Conservation (phyloP, 2,329 filamentous ascomycete species). For the Mycosphaerella sp. region DNA sequence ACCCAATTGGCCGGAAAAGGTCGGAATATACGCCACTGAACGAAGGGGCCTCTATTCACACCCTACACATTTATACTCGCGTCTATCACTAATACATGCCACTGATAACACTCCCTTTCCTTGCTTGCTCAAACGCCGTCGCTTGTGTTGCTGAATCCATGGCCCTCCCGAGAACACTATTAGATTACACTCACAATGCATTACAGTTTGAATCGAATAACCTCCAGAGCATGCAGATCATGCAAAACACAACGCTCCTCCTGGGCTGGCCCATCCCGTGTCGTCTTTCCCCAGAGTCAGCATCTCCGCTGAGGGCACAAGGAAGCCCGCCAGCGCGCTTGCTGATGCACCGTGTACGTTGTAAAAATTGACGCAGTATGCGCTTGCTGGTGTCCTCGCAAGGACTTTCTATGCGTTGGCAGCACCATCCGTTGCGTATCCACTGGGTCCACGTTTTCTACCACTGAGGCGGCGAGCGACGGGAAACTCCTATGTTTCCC, state of each 20-base stretch:
- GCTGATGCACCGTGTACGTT: background rate
- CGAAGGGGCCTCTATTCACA: background rate
- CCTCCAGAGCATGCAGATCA: background rate
- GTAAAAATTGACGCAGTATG: background rate
- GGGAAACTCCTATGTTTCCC: constrained; percentile 23
- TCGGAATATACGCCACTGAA: background rate
- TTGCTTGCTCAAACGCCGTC: constrained; percentile 2
- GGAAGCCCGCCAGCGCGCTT: background rate
- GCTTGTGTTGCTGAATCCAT: constrained; percentile 11
- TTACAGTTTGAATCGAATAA: background rate
- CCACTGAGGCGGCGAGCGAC: constrained; percentile 15
- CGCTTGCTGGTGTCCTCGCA: background rate
- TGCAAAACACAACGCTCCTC: background rate
- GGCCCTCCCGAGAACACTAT: constrained; percentile 4
- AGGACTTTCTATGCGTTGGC: background rate
- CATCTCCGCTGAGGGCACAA: background rate
- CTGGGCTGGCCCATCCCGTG: background rate
- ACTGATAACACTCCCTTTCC: constrained; percentile 1
- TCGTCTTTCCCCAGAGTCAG: background rate
- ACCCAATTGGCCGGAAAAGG: background rate
- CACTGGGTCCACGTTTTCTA: background rate
- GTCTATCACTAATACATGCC: constrained; percentile 5
- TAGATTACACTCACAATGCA: constrained; percentile 8
- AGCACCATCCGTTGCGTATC: constrained; percentile 6
- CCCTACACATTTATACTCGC: background rate